A percentile compares a stretch with the other conserved stretches of the same genome.
These are phyloP conservation scores for Mariannaea sp. DNA, from an alignment of 2,329 filamentous ascomycete species.

Conservation along the genomic window DNA sequence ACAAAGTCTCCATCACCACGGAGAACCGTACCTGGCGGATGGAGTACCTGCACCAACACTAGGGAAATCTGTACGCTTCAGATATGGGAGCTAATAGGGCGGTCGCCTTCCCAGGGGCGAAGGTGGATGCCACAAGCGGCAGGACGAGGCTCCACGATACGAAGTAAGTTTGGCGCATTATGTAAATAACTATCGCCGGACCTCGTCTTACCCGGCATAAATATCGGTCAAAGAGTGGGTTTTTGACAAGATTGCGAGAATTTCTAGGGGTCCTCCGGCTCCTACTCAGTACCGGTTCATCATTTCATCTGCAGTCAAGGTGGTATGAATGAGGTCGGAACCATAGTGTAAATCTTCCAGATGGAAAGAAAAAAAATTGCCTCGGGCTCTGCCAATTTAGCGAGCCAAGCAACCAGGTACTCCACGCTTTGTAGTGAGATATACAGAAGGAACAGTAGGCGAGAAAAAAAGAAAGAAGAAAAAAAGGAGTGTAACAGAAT, in stretches of 20 bases:
- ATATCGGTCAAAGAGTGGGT: slow-evolving; percentile 32
- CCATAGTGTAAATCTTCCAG: slow-evolving; percentile 1
- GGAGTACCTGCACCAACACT: not conserved
- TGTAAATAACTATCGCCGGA: slow-evolving; percentile 27
- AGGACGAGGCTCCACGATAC: slow-evolving; percentile 20
- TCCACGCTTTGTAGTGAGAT: not conserved
- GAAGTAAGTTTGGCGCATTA: slow-evolving; percentile 23
- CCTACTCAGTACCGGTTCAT: not conserved
- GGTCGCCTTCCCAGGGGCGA: not conserved
- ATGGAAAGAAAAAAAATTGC: too few relatives aligned
- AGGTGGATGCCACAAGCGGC: not conserved
- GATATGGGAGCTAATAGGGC: not conserved
- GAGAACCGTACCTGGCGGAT: not conserved
- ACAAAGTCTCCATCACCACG: not conserved
- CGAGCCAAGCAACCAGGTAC: slow-evolving; percentile 1
- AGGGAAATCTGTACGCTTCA: not conserved
- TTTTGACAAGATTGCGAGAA: slow-evolving; percentile 20
- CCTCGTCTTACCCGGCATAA: slow-evolving; percentile 23
- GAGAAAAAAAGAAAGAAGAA: too few relatives aligned
- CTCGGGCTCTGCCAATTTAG: slow-evolving; percentile 8
- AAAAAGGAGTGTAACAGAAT: too few relatives aligned
- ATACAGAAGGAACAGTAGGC: not conserved
- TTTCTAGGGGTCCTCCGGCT: too few relatives aligned
- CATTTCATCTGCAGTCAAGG: slow-evolving; percentile 3
- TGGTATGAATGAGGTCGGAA: slow-evolving; percentile 8